A percentile compares a stretch with the other conserved stretches of the same genome.
Evolutionary conservation across 345 rosid genomes (phyloP).

Genomic region (Citrus sp.): DNA sequence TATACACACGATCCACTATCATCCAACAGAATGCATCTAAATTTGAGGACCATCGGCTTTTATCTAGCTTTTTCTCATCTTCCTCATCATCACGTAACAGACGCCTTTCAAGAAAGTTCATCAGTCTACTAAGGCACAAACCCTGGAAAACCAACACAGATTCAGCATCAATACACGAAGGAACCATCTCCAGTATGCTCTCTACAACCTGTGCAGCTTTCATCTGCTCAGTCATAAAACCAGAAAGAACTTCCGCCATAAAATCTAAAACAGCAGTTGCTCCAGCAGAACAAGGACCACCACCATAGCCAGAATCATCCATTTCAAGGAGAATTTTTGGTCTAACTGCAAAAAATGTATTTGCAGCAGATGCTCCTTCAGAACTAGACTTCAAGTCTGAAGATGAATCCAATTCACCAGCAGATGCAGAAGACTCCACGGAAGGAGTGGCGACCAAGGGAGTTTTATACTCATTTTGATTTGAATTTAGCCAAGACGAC

Average conservation of each 20-base stretch:
- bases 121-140: constrained; percentile 81
- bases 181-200: constrained; percentile 82
- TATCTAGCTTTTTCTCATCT: constrained; percentile 87
- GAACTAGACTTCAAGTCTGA: constrained; percentile 60
- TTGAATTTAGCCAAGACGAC: constrained; percentile 79
- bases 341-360: constrained; percentile 51
- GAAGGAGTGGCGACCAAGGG: constrained; percentile 53
- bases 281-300: constrained; percentile 99
- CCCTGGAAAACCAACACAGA: constrained; percentile 91
- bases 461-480: constrained; percentile 52
- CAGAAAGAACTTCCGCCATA: constrained; percentile 96
- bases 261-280: constrained; percentile 96
- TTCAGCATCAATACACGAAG: constrained; percentile 87
- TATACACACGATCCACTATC: constrained; percentile 94
- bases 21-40: constrained; percentile 94
- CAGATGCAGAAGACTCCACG: constrained; percentile 58
- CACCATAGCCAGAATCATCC: constrained; percentile 96
- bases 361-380: constrained; percentile 54
- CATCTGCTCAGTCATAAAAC: constrained; percentile 82
- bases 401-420: constrained; percentile 65
- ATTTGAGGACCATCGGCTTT: constrained; percentile 87
- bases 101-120: constrained; percentile 97
- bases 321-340: constrained; percentile 74
- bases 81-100: constrained; percentile 99
- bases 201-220: constrained; percentile 81